These are phyloP conservation scores for Chrysosporium keratinophilum DNA, from an alignment of 2,329 filamentous ascomycete genomes.

Conservation along the genomic window DNA sequence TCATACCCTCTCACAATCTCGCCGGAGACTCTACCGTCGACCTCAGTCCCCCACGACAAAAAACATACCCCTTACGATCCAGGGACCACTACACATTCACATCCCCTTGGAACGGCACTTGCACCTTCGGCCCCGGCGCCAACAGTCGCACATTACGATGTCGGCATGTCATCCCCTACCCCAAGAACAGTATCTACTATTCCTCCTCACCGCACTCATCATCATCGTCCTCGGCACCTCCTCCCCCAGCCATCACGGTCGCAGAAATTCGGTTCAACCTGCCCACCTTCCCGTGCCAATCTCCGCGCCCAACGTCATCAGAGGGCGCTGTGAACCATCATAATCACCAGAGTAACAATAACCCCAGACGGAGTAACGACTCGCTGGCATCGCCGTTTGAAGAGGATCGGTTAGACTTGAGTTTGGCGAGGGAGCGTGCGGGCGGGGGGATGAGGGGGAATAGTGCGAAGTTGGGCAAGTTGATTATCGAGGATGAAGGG, in stretches of 20 bases:
- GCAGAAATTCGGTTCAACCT: slow-evolving; percentile 89
- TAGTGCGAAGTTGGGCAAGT: slow-evolving; percentile 83
- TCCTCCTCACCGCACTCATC: not conserved
- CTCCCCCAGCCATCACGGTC: slow-evolving; percentile 41
- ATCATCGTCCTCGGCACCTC: not conserved
- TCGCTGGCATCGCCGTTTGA: slow-evolving; percentile 19
- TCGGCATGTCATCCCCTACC: slow-evolving; percentile 46
- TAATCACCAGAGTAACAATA: not conserved
- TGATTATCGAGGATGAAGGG: slow-evolving; percentile 81
- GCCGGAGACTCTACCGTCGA: slow-evolving; percentile 10
- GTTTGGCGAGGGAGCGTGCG: slow-evolving; percentile 68
- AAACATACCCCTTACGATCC: slow-evolving; percentile 12
- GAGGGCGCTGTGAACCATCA: not conserved
- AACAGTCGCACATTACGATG: slow-evolving; percentile 66
- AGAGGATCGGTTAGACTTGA: slow-evolving; percentile 44
- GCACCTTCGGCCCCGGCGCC: slow-evolving; percentile 71
- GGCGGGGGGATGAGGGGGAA: slow-evolving; percentile 79
- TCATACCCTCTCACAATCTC: slow-evolving; percentile 13
- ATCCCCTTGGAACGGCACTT: slow-evolving; percentile 78
- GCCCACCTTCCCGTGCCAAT: slow-evolving; percentile 44
- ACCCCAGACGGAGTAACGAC: slow-evolving; percentile 10
- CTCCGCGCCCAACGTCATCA: not conserved
- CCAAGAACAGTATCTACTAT: not conserved
- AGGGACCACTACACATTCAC: slow-evolving; percentile 57
- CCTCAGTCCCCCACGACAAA: slow-evolving; percentile 6